These are phyloP conservation scores for Erigeron canadensis DNA, from an alignment of 129 eudicot genomes.

Conservation along the genomic window DNA sequence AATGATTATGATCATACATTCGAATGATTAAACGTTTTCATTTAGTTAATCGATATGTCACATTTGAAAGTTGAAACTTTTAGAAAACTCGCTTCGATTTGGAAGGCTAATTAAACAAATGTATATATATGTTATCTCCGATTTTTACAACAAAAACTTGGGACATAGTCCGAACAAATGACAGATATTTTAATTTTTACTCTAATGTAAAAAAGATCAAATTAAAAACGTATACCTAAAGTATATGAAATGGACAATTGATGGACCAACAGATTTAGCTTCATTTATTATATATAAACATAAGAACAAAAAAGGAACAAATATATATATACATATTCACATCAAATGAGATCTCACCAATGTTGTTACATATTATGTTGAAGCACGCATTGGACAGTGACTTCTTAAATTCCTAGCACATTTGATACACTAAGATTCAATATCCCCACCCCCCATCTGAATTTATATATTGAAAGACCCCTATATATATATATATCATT, in stretches of 20 bases:
- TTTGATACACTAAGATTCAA: constrained; percentile 46
- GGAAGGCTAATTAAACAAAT: no score
- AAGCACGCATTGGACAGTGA: constrained; percentile 30
- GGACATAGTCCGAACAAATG: neutral
- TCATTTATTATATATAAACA: constrained; percentile 36
- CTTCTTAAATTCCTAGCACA: constrained; percentile 34
- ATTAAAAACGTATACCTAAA: no score
- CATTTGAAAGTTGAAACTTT: neutral
- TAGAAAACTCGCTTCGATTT: neutral
- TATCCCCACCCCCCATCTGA: constrained; percentile 24
- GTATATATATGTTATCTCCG: no score
- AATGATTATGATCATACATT: no score
- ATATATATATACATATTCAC: constrained; percentile 13
- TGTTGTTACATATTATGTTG: constrained; percentile 10
- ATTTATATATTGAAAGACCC: constrained; percentile 33
- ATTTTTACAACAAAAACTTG: neutral
- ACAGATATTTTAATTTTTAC: constrained; percentile 15
- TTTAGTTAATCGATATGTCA: no score
- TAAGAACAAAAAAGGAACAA: constrained; percentile 29
- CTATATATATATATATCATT: constrained; percentile 9
- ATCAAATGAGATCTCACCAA: constrained; percentile 27
- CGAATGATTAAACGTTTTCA: no score
- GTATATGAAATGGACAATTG: constrained; percentile 28
- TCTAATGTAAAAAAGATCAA: neutral
- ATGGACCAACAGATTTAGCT: constrained; percentile 31